Conservation (phyloP, 805 yeast genomes). For the Yamadazyma endophytica region DNA sequence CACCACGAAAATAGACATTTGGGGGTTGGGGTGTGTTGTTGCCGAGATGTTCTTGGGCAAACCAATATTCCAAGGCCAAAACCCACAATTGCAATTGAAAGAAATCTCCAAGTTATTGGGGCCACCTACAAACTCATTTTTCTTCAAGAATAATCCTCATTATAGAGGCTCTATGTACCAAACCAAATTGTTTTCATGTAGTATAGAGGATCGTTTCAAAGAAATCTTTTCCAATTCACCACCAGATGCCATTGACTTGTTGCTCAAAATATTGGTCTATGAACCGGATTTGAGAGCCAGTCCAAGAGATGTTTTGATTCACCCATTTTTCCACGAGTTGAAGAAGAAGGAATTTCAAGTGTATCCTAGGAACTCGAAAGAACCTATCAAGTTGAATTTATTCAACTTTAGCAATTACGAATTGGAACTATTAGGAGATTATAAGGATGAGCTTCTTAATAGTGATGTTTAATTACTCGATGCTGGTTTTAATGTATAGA, state of each 20-base stretch:
- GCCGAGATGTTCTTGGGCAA: conserved; percentile 92
- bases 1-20: conserved; percentile 87
- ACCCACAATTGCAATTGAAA: conserved; percentile 81
- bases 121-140: conserved; percentile 69
- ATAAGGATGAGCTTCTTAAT: conserved; percentile 28
- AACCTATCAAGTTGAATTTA: conserved; percentile 41
- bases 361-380: conserved; percentile 49
- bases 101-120: conserved; percentile 90
- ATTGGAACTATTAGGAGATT: conserved; percentile 44
- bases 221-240: conserved; percentile 64
- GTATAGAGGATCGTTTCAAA: conserved; percentile 46
- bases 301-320: conserved; percentile 79
- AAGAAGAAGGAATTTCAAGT: conserved; percentile 53
- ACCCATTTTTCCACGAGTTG: conserved; percentile 85
- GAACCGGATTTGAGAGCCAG: conserved; percentile 82
- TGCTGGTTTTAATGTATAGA: neutral
- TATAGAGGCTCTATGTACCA: conserved; percentile 74
- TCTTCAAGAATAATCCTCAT: conserved; percentile 69
- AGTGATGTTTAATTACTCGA: conserved; percentile 1
- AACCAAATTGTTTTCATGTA: conserved; percentile 56
- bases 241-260: conserved; percentile 78
- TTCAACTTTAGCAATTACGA: conserved; percentile 74
- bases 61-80: conserved; percentile 94
- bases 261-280: conserved; percentile 78
- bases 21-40: conserved; percentile 97